A percentile compares a stretch with the other conserved stretches of the same genome.
Evolutionary conservation across 2,329 filamentous ascomycete species (phyloP).

Genomic region (Alternaria burnsii): DNA sequence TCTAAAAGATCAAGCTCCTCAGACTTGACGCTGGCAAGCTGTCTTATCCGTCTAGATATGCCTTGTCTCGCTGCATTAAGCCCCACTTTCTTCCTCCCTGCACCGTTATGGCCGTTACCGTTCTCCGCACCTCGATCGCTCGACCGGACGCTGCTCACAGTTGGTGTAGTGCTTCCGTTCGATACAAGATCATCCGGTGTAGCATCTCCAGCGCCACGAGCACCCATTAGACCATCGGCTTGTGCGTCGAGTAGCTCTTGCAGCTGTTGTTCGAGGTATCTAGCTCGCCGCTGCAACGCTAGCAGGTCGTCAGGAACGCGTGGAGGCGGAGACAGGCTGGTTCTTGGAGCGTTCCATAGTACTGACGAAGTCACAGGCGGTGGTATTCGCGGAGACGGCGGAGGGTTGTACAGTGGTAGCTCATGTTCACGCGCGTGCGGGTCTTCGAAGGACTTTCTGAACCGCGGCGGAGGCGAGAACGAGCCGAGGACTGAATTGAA

Average conservation of each 20-base stretch:
- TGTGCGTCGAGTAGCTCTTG: slow-evolving; percentile 69
- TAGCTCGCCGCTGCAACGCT: slow-evolving; percentile 62
- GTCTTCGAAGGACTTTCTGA: slow-evolving; percentile 48
- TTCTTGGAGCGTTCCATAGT: slow-evolving; percentile 41
- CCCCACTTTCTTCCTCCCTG: slow-evolving; percentile 63
- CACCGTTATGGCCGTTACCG: slow-evolving; percentile 21
- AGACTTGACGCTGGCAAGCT: slow-evolving; percentile 70
- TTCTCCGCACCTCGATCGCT: slow-evolving; percentile 36
- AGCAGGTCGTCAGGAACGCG: slow-evolving; percentile 55
- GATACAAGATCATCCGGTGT: slow-evolving; percentile 55
- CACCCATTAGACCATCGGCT: slow-evolving; percentile 64
- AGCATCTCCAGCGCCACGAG: slow-evolving; percentile 50
- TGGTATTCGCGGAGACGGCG: slow-evolving; percentile 45
- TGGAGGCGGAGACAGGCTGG: slow-evolving; percentile 34
- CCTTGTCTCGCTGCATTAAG: slow-evolving; percentile 71
- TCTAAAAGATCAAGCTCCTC: slow-evolving; percentile 72
- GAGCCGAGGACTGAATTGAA: slow-evolving; percentile 49
- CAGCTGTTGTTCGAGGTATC: slow-evolving; percentile 64
- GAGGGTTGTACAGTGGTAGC: slow-evolving; percentile 44
- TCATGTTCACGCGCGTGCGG: slow-evolving; percentile 46
- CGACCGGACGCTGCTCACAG: slow-evolving; percentile 51
- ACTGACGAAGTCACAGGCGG: slow-evolving; percentile 45
- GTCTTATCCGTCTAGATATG: slow-evolving; percentile 69
- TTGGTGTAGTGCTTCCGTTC: slow-evolving; percentile 60
- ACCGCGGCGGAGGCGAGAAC: slow-evolving; percentile 45